Percentiles rank a stretch among this genome's conserved stretches.
These are phyloP conservation scores for Fusarium setosum DNA, from an alignment of 2,329 filamentous ascomycete species.

Conservation along the genomic window DNA sequence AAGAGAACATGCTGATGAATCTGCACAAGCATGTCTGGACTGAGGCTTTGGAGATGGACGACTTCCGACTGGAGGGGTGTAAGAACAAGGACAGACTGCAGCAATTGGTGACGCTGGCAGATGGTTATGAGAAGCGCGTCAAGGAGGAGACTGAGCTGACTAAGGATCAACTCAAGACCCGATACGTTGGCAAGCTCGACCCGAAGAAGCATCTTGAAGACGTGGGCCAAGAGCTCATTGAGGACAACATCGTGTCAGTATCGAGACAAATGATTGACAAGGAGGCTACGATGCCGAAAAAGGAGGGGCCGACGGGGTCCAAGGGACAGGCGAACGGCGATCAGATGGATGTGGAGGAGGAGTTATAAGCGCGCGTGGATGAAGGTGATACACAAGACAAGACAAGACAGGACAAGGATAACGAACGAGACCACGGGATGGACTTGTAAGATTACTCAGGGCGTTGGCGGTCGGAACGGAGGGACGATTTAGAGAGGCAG, in stretches of 20 bases:
- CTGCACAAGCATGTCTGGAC: slow-evolving; percentile 99
- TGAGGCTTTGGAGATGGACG: slow-evolving; percentile 95
- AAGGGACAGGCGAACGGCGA: slow-evolving; percentile 66
- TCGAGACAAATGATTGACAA: slow-evolving; percentile 99
- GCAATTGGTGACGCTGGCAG: slow-evolving; percentile 87
- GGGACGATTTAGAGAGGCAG: slow-evolving; percentile 42
- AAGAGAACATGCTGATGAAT: slow-evolving; percentile 99
- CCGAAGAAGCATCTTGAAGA: slow-evolving; percentile 99
- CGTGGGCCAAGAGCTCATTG: slow-evolving; percentile 94
- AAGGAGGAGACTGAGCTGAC: slow-evolving; percentile 98
- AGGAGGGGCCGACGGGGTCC: slow-evolving; percentile 61
- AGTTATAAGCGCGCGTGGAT: slow-evolving; percentile 46
- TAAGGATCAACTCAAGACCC: slow-evolving; percentile 97
- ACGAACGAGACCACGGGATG: slow-evolving; percentile 37
- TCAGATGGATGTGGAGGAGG: slow-evolving; percentile 78
- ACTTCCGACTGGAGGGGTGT: slow-evolving; percentile 86
- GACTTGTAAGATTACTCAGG: slow-evolving; percentile 47
- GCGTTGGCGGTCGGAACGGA: slow-evolving; percentile 46
- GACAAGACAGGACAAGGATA: not conserved
- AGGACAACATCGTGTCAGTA: slow-evolving; percentile 99
- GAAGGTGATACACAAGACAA: not conserved
- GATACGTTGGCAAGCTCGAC: slow-evolving; percentile 98
- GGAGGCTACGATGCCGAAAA: slow-evolving; percentile 90
- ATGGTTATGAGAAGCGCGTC: slow-evolving; percentile 98
- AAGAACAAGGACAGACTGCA: slow-evolving; percentile 91